Percentiles rank a stretch among this genome's conserved stretches.
Evolutionary conservation across 108 stramenopile species (phyloP).

Genomic region (Mayamaea pseudoterrestris): DNA sequence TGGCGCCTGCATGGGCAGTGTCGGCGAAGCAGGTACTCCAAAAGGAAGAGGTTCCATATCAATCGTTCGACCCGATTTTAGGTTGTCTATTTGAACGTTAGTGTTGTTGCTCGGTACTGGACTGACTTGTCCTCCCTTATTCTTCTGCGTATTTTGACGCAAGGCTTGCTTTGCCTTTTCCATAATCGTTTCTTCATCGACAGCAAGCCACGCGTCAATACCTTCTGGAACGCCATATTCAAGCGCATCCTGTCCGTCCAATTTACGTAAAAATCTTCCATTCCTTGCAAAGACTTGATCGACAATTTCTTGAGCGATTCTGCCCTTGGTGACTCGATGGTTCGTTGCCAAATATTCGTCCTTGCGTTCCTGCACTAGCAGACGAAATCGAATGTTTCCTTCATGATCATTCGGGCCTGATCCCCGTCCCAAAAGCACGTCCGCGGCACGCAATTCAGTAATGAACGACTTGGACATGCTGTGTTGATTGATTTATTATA

Average conservation of each 20-base stretch:
- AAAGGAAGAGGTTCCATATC: neutral
- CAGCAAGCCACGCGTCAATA: conserved; percentile 27
- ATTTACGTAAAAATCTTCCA: conserved; percentile 67
- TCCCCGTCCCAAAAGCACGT: conserved; percentile 70
- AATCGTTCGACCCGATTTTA: neutral
- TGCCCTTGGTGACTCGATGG: conserved; percentile 47
- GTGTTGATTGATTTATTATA: no score
- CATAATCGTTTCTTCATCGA: conserved; percentile 40
- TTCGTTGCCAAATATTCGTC: conserved; percentile 37
- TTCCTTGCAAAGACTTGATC: conserved; percentile 37
- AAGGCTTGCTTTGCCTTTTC: conserved; percentile 62
- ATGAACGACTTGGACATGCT: no score
- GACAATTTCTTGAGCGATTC: conserved; percentile 66
- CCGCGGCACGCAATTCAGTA: conserved; percentile 18
- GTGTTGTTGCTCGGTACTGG: neutral
- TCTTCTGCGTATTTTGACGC: conserved; percentile 29
- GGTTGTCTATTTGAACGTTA: neutral
- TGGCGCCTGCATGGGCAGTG: neutral
- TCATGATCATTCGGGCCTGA: conserved; percentile 61
- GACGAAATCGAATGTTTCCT: conserved; percentile 64
- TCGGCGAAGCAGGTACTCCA: neutral
- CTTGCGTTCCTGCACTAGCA: conserved; percentile 28
- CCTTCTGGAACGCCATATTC: conserved; percentile 27
- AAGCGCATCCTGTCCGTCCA: conserved; percentile 20
- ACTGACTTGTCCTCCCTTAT: neutral